Base-by-base conservation (phyloP, 1,139 yeast genomes). In the Debaryomyces robertsiae region DNA sequence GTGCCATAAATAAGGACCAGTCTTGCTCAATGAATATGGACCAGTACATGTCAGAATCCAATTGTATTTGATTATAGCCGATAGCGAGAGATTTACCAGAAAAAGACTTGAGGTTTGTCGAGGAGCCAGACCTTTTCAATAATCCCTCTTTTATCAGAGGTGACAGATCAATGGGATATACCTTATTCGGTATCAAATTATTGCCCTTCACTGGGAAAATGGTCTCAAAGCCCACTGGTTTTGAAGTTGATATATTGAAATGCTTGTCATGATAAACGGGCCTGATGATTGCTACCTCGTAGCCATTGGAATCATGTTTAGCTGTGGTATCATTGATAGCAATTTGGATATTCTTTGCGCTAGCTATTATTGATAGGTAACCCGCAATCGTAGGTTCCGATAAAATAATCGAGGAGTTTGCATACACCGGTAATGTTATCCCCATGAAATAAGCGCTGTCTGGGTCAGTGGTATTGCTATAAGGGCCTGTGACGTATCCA, bases 1-100 rank as follows among this genome's bases (percentile, higher is more conserved):
- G 94, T 1, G 71, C 76, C 55, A 81, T 70, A 52, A 89, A 88
- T 1, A 64, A 73, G 0, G 73, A 54, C 46, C 78, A 74, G 1
- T 75, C 65, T 54, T 89, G 95, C 47, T 84, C 84, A 6, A 90
- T 80, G 0, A 83, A 64, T 1, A 91, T 81, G n/a, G 81, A 75
- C 98, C 98, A 91, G n/a, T 45, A 49, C n/a, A 69, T 67, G 1
- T 69, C 71, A 29, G 73, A 60, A 23, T 66, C 63, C 30, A 84
- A 62, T 18, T 70, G 63, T 9, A 85, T 77, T 9, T 75, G 70
- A 1, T 86, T 72, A 57, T 67, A 90, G 0, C 97, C 97, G 1
- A 84, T 78, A 4, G 96, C 88, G 4, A 85, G 79, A 2, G 58
- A 48, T 3, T 55, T 48, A 2, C 73, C 76, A 16, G 57, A 48